Percentiles rank a stretch among this genome's conserved stretches.
These are phyloP conservation scores for Stygiomarasmius scandens DNA, from an alignment of 1,284 basidiomycete species.

Conservation along the genomic window DNA sequence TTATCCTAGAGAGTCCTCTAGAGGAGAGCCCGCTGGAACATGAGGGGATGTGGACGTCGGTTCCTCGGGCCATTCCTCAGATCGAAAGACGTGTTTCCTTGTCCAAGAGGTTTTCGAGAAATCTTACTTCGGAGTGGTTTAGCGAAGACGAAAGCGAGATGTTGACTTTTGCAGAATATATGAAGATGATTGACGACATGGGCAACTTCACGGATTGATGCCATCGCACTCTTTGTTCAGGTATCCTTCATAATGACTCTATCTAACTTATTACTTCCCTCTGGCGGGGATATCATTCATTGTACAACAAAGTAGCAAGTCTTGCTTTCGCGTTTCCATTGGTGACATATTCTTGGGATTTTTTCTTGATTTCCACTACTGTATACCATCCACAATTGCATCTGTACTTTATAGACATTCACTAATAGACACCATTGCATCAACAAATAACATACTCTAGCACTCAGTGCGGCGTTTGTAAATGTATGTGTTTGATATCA, in stretches of 20 bases:
- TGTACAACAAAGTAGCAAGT: too few species aligned
- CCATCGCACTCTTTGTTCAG: not conserved
- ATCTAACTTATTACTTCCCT: not conserved
- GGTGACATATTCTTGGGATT: too few species aligned
- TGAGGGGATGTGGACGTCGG: not conserved
- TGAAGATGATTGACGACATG: slow-evolving; percentile 1
- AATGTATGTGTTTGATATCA: too few species aligned
- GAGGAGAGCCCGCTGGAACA: slow-evolving; percentile 4
- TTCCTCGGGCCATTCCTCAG: not conserved
- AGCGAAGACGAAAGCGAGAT: slow-evolving; percentile 3
- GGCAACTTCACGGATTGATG: too few species aligned
- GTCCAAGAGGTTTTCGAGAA: not conserved
- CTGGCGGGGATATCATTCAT: too few species aligned
- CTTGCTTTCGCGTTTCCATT: too few species aligned
- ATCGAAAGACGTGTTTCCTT: not conserved
- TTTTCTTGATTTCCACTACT: too few species aligned
- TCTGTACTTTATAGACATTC: too few species aligned
- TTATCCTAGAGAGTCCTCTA: slow-evolving; percentile 18
- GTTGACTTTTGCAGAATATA: slow-evolving; percentile 1
- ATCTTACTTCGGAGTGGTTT: slow-evolving; percentile 10
- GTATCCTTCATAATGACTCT: not conserved
- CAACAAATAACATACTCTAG: too few species aligned
- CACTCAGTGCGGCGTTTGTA: too few species aligned
- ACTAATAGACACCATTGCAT: too few species aligned
- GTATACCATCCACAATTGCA: too few species aligned